phyloP scores from a whole-genome alignment of 192 early-diverging fungal genomes.

The Rhizoclosmatium globosum region DNA sequence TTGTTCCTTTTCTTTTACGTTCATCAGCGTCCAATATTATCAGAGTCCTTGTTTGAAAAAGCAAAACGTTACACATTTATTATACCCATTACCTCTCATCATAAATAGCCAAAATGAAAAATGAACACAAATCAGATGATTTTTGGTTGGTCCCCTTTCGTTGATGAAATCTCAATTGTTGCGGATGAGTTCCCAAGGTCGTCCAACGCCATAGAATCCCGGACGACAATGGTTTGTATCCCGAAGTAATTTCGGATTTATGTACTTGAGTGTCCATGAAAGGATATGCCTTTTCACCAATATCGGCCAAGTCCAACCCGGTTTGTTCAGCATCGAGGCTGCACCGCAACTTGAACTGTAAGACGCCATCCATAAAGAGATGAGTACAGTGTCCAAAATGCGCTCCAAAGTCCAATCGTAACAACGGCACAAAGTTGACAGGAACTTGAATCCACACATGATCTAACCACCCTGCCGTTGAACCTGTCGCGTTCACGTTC shows the following conservation, averaged over 20 bases:
- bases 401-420: constrained; percentile 76
- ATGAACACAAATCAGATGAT: background rate
- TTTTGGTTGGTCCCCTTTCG: background rate
- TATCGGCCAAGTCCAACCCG: constrained; percentile 81
- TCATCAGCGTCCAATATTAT: background rate
- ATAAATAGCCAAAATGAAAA: background rate
- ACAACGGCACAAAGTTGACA: constrained; percentile 77
- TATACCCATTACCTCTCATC: background rate
- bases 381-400: constrained; percentile 79
- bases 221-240: background rate
- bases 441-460: constrained; percentile 80
- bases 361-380: constrained; percentile 78
- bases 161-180: background rate
- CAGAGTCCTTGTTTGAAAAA: background rate
- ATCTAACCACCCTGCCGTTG: constrained; percentile 75
- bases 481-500: constrained; percentile 59
- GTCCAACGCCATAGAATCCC: background rate
- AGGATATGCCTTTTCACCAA: constrained; percentile 76
- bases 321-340: constrained; percentile 67
- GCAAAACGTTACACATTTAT: background rate
- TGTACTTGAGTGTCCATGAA: background rate
- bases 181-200: background rate
- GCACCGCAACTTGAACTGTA: constrained; percentile 72
- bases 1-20: background rate
- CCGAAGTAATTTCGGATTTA: background rate